A percentile compares a stretch with the other conserved stretches of the same genome.
These are phyloP conservation scores for Cavenderia fasciculata DNA, from an alignment of 78 protist species.

Conservation along the genomic window DNA sequence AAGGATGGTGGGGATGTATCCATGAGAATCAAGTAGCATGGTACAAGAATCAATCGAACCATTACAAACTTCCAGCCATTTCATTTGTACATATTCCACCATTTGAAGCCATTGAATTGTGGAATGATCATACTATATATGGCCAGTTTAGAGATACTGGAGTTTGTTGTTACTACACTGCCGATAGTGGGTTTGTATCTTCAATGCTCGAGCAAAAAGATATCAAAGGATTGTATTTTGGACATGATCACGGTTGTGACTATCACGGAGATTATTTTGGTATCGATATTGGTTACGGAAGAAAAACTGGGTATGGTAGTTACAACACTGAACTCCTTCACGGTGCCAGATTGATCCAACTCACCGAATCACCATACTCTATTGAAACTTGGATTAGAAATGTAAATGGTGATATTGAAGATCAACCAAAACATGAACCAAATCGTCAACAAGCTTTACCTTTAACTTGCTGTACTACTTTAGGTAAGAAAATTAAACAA, in stretches of 20 bases:
- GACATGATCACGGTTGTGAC: conserved; percentile 45
- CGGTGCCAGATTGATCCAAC: conserved; percentile 31
- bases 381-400: conserved; percentile 39
- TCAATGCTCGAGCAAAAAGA: conserved; percentile 18
- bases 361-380: conserved; percentile 3
- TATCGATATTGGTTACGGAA: conserved; percentile 17
- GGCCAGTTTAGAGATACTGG: conserved; percentile 46
- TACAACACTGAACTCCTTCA: conserved; percentile 10
- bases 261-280: conserved; percentile 13
- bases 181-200: neutral
- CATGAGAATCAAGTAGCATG: conserved; percentile 21
- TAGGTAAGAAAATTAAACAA: neutral
- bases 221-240: conserved; percentile 32
- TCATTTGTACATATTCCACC: conserved; percentile 63
- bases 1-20: conserved; percentile 34
- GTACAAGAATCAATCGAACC: neutral
- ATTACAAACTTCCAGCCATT: neutral
- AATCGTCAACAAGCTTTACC: conserved; percentile 1
- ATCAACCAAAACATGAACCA: conserved; percentile 16
- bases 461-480: neutral
- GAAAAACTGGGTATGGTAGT: conserved; percentile 57
- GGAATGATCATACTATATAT: conserved; percentile 1
- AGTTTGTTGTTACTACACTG: conserved; percentile 28
- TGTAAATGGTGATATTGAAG: conserved; percentile 2
- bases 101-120: conserved; percentile 14